These are phyloP conservation scores for Picea mariana DNA, from an alignment of 83 land plant species.

Conservation along the genomic window DNA sequence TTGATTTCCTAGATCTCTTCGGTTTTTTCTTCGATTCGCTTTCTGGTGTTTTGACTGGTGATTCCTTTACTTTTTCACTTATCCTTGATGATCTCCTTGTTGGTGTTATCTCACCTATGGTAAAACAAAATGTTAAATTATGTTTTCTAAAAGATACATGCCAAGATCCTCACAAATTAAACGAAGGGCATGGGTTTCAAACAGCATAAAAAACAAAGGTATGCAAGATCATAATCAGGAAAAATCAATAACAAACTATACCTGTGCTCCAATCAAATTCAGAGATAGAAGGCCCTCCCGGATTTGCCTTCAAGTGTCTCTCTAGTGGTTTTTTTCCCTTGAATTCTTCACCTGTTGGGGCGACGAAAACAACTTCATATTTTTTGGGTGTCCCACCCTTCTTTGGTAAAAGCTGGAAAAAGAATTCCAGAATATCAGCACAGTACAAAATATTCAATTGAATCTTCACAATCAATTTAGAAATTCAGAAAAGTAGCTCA, in stretches of 20 bases:
- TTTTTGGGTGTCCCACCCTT: constrained; percentile 19
- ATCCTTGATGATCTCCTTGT: constrained; percentile 15
- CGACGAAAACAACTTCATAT: constrained; percentile 6
- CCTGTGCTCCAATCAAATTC: constrained; percentile 21
- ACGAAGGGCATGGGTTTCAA: background rate
- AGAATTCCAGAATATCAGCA: background rate
- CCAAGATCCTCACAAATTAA: background rate
- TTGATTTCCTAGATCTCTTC: background rate
- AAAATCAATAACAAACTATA: background rate
- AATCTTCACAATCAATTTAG: too few relatives aligned
- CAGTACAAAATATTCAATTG: background rate
- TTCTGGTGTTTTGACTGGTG: constrained; percentile 5
- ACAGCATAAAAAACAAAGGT: background rate
- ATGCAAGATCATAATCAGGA: background rate
- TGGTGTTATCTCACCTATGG: constrained; percentile 3
- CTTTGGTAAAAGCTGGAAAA: constrained; percentile 14
- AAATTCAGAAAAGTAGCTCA: too few relatives aligned
- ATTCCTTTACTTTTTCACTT: constrained; percentile 11
- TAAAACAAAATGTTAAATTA: background rate
- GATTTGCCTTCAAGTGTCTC: background rate
- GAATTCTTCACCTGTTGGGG: constrained; percentile 18
- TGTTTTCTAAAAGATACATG: background rate
- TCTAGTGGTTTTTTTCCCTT: constrained; percentile 5
- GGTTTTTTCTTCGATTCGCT: constrained; percentile 14
- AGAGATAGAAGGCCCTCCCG: constrained; percentile 16